Conservation (phyloP, 805 yeast species). For the Nakazawaea anatomiae region DNA sequence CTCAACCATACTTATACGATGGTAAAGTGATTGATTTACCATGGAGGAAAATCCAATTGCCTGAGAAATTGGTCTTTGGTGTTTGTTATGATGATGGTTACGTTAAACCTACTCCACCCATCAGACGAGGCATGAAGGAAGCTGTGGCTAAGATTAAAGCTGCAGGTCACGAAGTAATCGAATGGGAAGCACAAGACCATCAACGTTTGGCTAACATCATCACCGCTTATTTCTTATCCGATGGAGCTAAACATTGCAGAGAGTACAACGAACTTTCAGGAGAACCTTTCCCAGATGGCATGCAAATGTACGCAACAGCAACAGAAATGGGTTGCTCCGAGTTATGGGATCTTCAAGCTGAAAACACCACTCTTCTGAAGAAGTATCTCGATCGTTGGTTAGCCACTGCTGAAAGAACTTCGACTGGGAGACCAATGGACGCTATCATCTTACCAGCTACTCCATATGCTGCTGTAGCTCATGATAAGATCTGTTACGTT, state of each 20-base stretch:
- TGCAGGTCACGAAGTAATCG: conserved; percentile 47
- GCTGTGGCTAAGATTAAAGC: conserved; percentile 24
- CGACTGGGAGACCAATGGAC: conserved; percentile 37
- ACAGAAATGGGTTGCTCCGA: conserved; percentile 30
- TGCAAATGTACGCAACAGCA: conserved; percentile 31
- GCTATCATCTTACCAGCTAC: conserved; percentile 42
- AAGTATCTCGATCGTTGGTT: conserved; percentile 38
- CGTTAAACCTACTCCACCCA: conserved; percentile 44
- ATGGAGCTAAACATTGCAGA: conserved; percentile 35
- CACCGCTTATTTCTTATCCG: conserved; percentile 35
- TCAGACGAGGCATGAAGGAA: conserved; percentile 36
- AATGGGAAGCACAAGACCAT: conserved; percentile 38
- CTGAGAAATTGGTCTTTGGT: conserved; percentile 35
- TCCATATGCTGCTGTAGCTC: conserved; percentile 35
- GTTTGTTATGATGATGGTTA: conserved; percentile 35
- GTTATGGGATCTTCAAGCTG: conserved; percentile 37
- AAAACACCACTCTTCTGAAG: conserved; percentile 32
- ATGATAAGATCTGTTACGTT: conserved; percentile 26
- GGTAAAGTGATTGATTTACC: conserved; percentile 34
- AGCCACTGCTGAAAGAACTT: conserved; percentile 26
- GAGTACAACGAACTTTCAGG: conserved; percentile 30
- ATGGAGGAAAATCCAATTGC: conserved; percentile 31
- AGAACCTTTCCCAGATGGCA: conserved; percentile 38
- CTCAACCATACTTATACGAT: conserved; percentile 39
- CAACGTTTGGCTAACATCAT: conserved; percentile 26